Conservation (phyloP, 1,139 yeast genomes). For the Sugiyamaella sp. region DNA sequence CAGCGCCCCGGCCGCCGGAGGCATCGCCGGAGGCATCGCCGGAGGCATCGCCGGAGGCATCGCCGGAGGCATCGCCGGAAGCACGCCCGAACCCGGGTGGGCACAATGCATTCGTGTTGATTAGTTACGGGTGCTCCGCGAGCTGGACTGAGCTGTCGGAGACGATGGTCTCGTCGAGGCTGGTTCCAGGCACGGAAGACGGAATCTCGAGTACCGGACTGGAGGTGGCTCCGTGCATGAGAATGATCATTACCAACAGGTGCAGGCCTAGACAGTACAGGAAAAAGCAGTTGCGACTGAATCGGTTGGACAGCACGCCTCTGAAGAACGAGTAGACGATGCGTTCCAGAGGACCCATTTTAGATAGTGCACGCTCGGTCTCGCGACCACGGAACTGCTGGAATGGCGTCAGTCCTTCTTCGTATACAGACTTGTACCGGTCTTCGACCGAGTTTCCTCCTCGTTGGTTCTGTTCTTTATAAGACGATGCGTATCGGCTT, state of each 20-base stretch:
- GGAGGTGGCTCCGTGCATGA: constrained; percentile 24
- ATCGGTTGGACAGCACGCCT: constrained; percentile 70
- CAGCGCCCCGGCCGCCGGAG: neutral
- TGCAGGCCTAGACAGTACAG: constrained; percentile 78
- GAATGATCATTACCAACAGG: constrained; percentile 64
- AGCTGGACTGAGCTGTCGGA: constrained; percentile 9
- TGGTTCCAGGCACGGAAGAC: constrained; percentile 3
- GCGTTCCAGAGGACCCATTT: constrained; percentile 76
- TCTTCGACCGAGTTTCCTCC: constrained; percentile 47
- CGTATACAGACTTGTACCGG: constrained; percentile 65
- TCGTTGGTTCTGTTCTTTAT: constrained; percentile 21
- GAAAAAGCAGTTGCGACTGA: constrained; percentile 72
- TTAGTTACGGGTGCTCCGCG: constrained; percentile 11
- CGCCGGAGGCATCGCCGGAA: neutral
- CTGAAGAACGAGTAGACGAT: constrained; percentile 75
- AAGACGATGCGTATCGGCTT: constrained; percentile 67
- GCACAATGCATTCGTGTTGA: neutral
- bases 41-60: too few species aligned
- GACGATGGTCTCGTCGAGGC: neutral
- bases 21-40: too few species aligned
- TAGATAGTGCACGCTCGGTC: constrained; percentile 71
- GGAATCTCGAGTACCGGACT: constrained; percentile 16
- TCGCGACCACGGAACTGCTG: constrained; percentile 81
- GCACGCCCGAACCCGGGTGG: too few species aligned
- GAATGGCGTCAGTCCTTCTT: constrained; percentile 78